These are phyloP conservation scores for Angomonas deanei DNA, from an alignment of 208 protist species.

Conservation along the genomic window DNA sequence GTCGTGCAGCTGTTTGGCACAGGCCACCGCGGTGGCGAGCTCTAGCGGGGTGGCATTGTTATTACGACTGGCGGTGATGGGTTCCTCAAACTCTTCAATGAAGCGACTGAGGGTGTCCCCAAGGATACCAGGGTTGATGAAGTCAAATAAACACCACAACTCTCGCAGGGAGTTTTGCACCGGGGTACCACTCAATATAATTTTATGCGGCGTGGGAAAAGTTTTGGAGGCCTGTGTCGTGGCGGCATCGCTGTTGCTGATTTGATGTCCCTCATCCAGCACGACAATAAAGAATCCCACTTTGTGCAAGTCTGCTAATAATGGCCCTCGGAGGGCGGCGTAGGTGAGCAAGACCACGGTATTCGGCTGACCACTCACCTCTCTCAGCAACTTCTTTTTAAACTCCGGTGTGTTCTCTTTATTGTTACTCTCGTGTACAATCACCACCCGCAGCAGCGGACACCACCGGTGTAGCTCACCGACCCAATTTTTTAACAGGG, in stretches of 20 bases:
- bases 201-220: constrained; percentile 89
- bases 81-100: constrained; percentile 72
- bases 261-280: constrained; percentile 97
- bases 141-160: constrained; percentile 99
- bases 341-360: constrained; percentile 95
- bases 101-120: constrained; percentile 76
- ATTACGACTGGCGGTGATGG: constrained; percentile 89
- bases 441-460: constrained; percentile 68
- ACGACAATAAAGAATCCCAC: constrained; percentile 93
- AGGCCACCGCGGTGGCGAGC: constrained; percentile 93
- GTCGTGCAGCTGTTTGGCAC: constrained; percentile 87
- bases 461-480: constrained; percentile 94
- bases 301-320: constrained; percentile 26
- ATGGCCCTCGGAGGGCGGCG: constrained; percentile 58
- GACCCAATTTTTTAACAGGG: constrained; percentile 92
- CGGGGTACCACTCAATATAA: constrained; percentile 95
- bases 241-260: constrained; percentile 93
- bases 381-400: constrained; percentile 44
- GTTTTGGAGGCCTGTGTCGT: constrained; percentile 94
- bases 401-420: constrained; percentile 13
- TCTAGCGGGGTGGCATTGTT: constrained; percentile 81
- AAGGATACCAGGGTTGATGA: constrained; percentile 95
- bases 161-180: constrained; percentile 99
- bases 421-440: constrained; percentile 80
- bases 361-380: constrained; percentile 35